These are phyloP conservation scores for Rhodotorula glutinis DNA, from an alignment of 1,284 basidiomycete genomes.

Conservation along the genomic window DNA sequence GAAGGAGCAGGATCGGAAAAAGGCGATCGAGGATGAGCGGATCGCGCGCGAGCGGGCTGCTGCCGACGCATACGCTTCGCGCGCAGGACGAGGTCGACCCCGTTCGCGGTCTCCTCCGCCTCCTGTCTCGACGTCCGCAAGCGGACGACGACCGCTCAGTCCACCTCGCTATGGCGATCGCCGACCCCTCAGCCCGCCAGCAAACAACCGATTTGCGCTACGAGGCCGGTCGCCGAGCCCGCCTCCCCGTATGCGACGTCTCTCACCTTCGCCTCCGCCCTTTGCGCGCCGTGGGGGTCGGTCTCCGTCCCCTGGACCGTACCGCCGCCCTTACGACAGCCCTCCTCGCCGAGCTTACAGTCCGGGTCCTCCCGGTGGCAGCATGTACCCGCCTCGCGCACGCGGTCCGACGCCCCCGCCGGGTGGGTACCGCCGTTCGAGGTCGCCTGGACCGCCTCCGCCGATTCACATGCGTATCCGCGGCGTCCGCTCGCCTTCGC, in stretches of 20 bases:
- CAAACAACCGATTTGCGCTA: neutral
- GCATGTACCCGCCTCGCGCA: too few relatives aligned
- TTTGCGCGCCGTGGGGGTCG: neutral
- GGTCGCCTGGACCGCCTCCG: neutral
- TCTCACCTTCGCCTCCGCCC: neutral
- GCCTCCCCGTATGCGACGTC: neutral
- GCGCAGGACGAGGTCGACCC: neutral
- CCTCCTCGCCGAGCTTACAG: slow-evolving; percentile 1
- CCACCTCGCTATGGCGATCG: neutral
- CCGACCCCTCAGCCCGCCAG: slow-evolving; percentile 1
- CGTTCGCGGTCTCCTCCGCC: neutral
- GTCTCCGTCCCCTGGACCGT: neutral
- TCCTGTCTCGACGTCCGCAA: neutral
- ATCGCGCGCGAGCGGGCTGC: neutral
- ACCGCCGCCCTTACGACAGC: neutral
- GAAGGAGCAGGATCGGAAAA: neutral
- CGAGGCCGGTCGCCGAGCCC: neutral
- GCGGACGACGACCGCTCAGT: neutral
- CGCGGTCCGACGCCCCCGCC: neutral
- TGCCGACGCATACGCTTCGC: slow-evolving; percentile 2
- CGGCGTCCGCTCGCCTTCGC: neutral
- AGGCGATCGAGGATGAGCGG: neutral
- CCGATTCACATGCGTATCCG: neutral
- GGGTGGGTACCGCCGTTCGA: neutral
- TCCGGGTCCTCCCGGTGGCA: neutral